phyloP scores from a whole-genome alignment of 306 rosid genomes.

The Vigna nakashimae region DNA sequence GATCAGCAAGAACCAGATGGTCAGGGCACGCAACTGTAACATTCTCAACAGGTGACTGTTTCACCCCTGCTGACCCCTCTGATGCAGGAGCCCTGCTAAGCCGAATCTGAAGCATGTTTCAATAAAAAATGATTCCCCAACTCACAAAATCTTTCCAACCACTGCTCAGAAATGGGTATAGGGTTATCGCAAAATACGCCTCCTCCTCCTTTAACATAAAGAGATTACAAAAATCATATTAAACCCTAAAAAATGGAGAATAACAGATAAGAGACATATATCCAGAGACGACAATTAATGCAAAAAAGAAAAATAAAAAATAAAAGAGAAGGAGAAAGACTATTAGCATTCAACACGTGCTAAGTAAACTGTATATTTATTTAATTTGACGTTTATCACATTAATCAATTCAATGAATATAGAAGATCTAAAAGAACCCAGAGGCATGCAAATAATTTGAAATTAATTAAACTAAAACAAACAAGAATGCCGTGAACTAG shows the following conservation, averaged over 20 bases:
- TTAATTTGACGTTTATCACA: background rate
- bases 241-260: conserved; percentile 4
- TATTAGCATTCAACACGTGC: background rate
- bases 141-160: conserved; percentile 30
- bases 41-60: conserved; percentile 68
- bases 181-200: conserved; percentile 1
- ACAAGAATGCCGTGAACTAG: conserved; percentile 2
- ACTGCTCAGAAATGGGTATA: conserved; percentile 1
- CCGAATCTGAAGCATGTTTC: conserved; percentile 93
- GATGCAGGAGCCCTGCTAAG: conserved; percentile 72
- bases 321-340: background rate
- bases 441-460: background rate
- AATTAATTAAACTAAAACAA: background rate
- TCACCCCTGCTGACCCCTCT: conserved; percentile 68
- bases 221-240: background rate
- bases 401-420: conserved; percentile 7
- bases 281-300: background rate
- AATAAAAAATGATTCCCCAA: conserved; percentile 36
- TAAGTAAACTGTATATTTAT: background rate
- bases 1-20: conserved; percentile 95
- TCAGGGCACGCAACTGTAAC: conserved; percentile 98
- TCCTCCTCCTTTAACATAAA: conserved; percentile 8
- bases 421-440: conserved; percentile 2
- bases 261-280: background rate
- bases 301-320: background rate